Base-by-base conservation (phyloP, 331 rosid genomes). In the Rhamnella rubrinervis region DNA sequence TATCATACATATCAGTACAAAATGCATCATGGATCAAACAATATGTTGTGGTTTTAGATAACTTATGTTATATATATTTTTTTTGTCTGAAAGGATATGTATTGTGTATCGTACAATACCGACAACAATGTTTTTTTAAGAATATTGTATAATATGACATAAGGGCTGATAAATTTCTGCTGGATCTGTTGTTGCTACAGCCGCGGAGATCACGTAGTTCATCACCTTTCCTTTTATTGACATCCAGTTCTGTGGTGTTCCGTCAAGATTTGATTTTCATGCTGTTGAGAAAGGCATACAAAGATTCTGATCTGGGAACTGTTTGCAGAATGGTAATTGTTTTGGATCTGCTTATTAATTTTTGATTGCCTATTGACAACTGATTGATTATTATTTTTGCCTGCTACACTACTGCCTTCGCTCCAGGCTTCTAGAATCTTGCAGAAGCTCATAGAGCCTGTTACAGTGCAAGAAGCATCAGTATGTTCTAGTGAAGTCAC, bases 261-360 rank as follows among this genome's bases (percentile, higher is more conserved):
- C 85, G 90, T 62, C 84, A 93, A 55, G 97, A 93, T 77, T 82
- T 85, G 65, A 80, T 93, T 80, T 82, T 93, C 81, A 78, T 79
- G 77, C 84, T 93, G 80, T 72, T 93, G 85, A 88, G 97, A 64
- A 86, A 88, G 86, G 98, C 97, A 47, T 86, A 86, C 82, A 86
- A 86, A 82, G 93, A 90, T 80, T 82, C 88, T 77, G 91, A 88
- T 67, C 79, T 93, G 25, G 90, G 96, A 61, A 78, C 84, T 51
- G 87, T 88, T 82, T 93, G 96, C 87, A 83, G 92, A 74, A 87
- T 72, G 97, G 98, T 93, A 86, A 75, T 71, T 77, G 17, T 23
- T 77, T 65, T 61, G 55, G 71, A 59, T 57, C 25, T 60, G 53
- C 61, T 40, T 47, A 7, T 47, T 67, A 39, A 19, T 38, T 49